A percentile compares a stretch with the other conserved stretches of the same genome.
Evolutionary conservation across 495 filamentous ascomycete species (phyloP).

Genomic region (Coniosporium apollinis): DNA sequence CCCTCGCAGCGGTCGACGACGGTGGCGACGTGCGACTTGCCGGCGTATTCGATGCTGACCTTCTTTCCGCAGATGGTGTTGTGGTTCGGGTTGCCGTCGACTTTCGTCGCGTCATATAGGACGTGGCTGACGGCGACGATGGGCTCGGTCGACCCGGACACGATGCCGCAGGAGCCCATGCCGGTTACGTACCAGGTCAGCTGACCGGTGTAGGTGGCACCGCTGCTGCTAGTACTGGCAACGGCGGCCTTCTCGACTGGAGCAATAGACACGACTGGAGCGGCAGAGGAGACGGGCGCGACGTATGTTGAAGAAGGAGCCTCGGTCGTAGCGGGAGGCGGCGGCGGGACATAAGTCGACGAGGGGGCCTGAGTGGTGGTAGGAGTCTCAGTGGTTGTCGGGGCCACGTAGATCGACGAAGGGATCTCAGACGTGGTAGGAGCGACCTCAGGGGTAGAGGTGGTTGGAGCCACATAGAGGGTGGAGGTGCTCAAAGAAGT

Average conservation of each 20-base stretch:
- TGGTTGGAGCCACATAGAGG: conserved; percentile 8
- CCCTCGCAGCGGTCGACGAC: conserved; percentile 12
- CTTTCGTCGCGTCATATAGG: conserved; percentile 16
- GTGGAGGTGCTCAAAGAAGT: conserved; percentile 2
- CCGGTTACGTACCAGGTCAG: conserved; percentile 28
- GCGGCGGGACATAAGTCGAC: conserved; percentile 1
- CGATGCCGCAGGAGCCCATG: conserved; percentile 27
- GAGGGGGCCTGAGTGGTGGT: neutral
- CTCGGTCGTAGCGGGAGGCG: conserved; percentile 1
- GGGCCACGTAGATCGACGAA: conserved; percentile 2
- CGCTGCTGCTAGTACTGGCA: conserved; percentile 4
- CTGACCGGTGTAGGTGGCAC: conserved; percentile 16
- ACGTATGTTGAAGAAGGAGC: conserved; percentile 1
- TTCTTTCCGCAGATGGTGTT: conserved; percentile 25
- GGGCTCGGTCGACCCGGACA: conserved; percentile 8
- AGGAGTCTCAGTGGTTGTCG: neutral
- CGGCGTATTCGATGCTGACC: conserved; percentile 14
- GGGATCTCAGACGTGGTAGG: conserved; percentile 4
- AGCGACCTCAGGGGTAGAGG: neutral
- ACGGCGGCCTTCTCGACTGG: conserved; percentile 8
- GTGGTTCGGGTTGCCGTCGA: conserved; percentile 22
- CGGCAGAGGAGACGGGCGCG: conserved; percentile 2
- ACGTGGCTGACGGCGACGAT: conserved; percentile 24
- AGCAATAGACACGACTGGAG: conserved; percentile 1
- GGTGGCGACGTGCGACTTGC: conserved; percentile 8